Conservation (phyloP, 441 rosid species). For the Corymbia citriodora region DNA sequence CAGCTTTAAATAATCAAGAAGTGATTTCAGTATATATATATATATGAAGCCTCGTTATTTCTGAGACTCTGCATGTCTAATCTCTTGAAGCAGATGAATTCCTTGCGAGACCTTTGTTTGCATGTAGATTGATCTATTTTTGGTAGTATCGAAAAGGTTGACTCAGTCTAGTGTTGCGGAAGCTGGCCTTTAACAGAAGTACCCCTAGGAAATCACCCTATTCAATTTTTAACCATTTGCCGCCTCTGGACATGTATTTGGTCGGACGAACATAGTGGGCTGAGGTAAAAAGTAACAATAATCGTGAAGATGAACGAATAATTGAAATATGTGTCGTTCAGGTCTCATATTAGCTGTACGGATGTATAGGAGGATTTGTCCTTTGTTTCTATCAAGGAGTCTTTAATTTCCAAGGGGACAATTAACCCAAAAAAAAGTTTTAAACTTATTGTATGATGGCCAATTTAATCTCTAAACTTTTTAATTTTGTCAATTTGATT, state of each 20-base stretch:
- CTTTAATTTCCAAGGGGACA: background rate
- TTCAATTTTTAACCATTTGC: background rate
- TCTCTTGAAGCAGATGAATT: background rate
- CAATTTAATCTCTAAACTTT: background rate
- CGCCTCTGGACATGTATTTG: background rate
- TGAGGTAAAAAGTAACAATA: background rate
- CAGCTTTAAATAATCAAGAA: background rate
- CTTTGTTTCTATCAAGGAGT: background rate
- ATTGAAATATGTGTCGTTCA: background rate
- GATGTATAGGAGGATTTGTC: background rate
- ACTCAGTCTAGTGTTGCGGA: background rate
- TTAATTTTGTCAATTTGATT: background rate
- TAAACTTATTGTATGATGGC: rapidly evolving
- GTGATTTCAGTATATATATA: background rate
- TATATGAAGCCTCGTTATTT: background rate
- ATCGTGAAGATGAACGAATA: background rate
- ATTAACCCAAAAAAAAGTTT: too few species aligned
- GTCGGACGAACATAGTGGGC: background rate
- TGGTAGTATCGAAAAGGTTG: background rate
- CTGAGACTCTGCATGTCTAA: background rate
- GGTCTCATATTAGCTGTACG: background rate
- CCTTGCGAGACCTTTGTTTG: background rate
- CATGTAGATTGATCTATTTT: background rate
- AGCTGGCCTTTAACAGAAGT: background rate
- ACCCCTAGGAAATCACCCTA: background rate